These are phyloP conservation scores for Diaporthe eres DNA, from an alignment of 2,329 filamentous ascomycete genomes.

Conservation along the genomic window DNA sequence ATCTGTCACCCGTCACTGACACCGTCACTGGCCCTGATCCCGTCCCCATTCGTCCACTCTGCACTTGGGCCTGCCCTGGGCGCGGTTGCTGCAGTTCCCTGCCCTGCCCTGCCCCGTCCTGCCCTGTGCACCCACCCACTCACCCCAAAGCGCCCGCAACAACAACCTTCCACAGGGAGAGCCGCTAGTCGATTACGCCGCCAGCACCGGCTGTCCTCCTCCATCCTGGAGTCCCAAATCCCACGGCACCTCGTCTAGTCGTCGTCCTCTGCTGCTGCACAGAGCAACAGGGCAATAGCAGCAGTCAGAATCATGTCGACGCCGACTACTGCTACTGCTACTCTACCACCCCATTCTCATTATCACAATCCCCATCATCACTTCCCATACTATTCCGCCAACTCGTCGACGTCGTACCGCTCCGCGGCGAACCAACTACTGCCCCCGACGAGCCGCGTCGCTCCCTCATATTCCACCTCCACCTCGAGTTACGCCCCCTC, in stretches of 20 bases:
- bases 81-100: slow-evolving; percentile 17
- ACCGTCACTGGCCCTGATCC: slow-evolving; percentile 1
- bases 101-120: neutral
- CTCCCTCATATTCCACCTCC: slow-evolving; percentile 47
- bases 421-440: slow-evolving; percentile 53
- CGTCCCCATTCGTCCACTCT: neutral
- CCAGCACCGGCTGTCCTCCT: slow-evolving; percentile 35
- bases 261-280: slow-evolving; percentile 29
- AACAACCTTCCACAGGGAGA: slow-evolving; percentile 31
- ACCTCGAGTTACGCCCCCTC: slow-evolving; percentile 42
- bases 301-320: slow-evolving; percentile 76
- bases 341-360: slow-evolving; percentile 77
- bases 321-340: slow-evolving; percentile 82
- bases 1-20: slow-evolving; percentile 8
- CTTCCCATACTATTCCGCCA: slow-evolving; percentile 63
- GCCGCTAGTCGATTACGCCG: slow-evolving; percentile 32
- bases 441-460: slow-evolving; percentile 56
- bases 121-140: slow-evolving; percentile 15
- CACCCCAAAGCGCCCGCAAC: slow-evolving; percentile 16
- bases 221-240: slow-evolving; percentile 19
- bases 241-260: slow-evolving; percentile 22
- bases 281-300: slow-evolving; percentile 34
- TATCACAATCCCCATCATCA: slow-evolving; percentile 75
- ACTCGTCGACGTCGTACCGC: slow-evolving; percentile 54
- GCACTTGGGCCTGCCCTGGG: neutral